phyloP scores from a whole-genome alignment of 148 eudicot genomes.

The Rhododendron molle region DNA sequence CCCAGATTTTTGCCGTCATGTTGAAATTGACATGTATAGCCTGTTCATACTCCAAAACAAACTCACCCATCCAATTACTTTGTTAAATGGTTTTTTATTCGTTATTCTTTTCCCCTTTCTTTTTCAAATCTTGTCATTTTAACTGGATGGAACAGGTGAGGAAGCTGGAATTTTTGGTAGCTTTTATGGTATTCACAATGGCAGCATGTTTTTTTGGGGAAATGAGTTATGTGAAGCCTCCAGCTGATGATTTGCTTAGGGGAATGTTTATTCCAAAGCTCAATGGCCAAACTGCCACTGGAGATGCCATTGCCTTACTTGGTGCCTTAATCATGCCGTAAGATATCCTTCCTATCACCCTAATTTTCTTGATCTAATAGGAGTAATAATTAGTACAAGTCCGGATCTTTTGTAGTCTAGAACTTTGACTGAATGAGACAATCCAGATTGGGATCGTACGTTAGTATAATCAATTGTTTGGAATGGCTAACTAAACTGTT shows the following conservation, averaged over 20 bases:
- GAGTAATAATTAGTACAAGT: background rate
- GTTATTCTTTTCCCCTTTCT: background rate
- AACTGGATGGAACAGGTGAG: constrained; percentile 38
- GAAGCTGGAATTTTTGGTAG: constrained; percentile 62
- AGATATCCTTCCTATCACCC: background rate
- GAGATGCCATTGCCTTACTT: constrained; percentile 62
- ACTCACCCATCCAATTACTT: too few species aligned
- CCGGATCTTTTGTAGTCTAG: too few species aligned
- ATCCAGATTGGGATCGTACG: too few species aligned
- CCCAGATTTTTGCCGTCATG: too few species aligned
- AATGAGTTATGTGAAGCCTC: constrained; percentile 63
- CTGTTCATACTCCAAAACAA: too few species aligned
- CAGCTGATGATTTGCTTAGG: constrained; percentile 40
- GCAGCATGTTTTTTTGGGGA: constrained; percentile 76
- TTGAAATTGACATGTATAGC: too few species aligned
- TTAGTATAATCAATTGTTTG: too few species aligned
- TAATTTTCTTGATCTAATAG: background rate
- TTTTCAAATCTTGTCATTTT: background rate
- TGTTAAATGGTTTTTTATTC: background rate
- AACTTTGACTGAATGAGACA: too few species aligned
- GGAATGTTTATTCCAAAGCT: constrained; percentile 75
- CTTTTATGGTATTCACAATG: constrained; percentile 56
- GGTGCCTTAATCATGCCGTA: constrained; percentile 88
- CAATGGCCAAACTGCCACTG: constrained; percentile 50
- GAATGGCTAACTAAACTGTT: too few species aligned